phyloP scores from a whole-genome alignment of 73 alveolate species.

The Blepharisma stoltei region DNA sequence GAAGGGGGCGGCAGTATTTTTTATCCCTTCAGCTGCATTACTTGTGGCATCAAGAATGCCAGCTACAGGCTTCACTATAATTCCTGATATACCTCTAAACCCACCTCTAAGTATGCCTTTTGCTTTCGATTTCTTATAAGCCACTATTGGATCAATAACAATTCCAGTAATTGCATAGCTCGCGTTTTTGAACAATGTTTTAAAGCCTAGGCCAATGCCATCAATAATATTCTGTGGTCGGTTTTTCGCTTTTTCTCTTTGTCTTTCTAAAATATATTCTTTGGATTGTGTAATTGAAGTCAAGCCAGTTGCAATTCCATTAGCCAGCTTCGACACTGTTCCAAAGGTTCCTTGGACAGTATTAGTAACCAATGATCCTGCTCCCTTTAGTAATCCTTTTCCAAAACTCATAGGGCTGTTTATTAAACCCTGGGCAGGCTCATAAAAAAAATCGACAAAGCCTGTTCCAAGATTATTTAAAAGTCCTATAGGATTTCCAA shows the following conservation, averaged over 20 bases:
- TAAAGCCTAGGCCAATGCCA: slow-evolving; percentile 89
- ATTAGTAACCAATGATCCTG: slow-evolving; percentile 86
- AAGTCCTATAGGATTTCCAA: slow-evolving; percentile 94
- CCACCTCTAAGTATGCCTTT: slow-evolving; percentile 90
- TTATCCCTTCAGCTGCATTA: slow-evolving; percentile 93
- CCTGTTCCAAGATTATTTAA: slow-evolving; percentile 92
- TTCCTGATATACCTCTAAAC: slow-evolving; percentile 94
- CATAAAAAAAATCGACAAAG: slow-evolving; percentile 86
- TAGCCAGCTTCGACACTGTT: slow-evolving; percentile 79
- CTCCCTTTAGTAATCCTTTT: slow-evolving; percentile 87
- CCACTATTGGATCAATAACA: slow-evolving; percentile 85
- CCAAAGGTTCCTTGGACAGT: slow-evolving; percentile 91
- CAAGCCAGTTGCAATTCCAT: slow-evolving; percentile 79
- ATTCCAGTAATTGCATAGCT: slow-evolving; percentile 91
- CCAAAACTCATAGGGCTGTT: slow-evolving; percentile 91
- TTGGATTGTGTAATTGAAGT: slow-evolving; percentile 73
- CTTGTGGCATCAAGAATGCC: slow-evolving; percentile 95
- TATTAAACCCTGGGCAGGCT: slow-evolving; percentile 92
- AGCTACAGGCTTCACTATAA: slow-evolving; percentile 90
- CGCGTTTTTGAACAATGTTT: slow-evolving; percentile 51
- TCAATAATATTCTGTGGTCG: slow-evolving; percentile 79
- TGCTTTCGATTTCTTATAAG: slow-evolving; percentile 75
- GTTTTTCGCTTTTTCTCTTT: slow-evolving; percentile 67
- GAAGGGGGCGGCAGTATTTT: slow-evolving; percentile 68
- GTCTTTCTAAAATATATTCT: slow-evolving; percentile 79